These are phyloP conservation scores for Sarcodon aspratus DNA, from an alignment of 768 basidiomycete genomes.

Conservation along the genomic window DNA sequence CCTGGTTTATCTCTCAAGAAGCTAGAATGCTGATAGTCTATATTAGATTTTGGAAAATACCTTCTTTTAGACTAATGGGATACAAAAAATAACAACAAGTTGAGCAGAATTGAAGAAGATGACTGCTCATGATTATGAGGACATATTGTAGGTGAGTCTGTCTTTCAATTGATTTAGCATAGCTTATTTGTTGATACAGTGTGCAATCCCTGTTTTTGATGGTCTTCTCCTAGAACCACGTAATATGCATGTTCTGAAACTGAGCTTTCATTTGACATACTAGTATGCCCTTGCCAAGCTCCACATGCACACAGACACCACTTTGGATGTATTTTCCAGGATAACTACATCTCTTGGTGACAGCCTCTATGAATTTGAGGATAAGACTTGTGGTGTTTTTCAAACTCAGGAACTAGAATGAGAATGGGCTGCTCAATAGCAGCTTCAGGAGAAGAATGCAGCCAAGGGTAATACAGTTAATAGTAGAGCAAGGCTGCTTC, in stretches of 20 bases:
- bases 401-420: constrained; percentile 14
- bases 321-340: constrained; percentile 9
- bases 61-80: constrained; percentile 14
- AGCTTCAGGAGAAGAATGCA: not conserved
- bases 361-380: constrained; percentile 13
- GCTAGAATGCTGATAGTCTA: not conserved
- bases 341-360: constrained; percentile 8
- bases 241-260: constrained; percentile 8
- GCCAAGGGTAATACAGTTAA: too few relatives aligned
- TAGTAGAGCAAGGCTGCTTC: too few relatives aligned
- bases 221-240: constrained; percentile 16
- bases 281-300: constrained; percentile 27
- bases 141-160: constrained; percentile 13
- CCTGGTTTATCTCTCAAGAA: not conserved
- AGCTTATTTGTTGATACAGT: too few relatives aligned
- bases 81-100: constrained; percentile 12
- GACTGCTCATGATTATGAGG: constrained; percentile 15
- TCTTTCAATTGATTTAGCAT: too few relatives aligned
- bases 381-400: constrained; percentile 13
- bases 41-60: constrained; percentile 8
- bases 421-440: constrained; percentile 11
- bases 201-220: constrained; percentile 22
- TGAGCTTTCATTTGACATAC: constrained; percentile 13
- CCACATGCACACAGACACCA: constrained; percentile 19
- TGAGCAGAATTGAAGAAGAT: constrained; percentile 13